Evolutionary conservation across 2,329 filamentous ascomycete genomes (phyloP).

Genomic region (Teratosphaeria nubilosa): DNA sequence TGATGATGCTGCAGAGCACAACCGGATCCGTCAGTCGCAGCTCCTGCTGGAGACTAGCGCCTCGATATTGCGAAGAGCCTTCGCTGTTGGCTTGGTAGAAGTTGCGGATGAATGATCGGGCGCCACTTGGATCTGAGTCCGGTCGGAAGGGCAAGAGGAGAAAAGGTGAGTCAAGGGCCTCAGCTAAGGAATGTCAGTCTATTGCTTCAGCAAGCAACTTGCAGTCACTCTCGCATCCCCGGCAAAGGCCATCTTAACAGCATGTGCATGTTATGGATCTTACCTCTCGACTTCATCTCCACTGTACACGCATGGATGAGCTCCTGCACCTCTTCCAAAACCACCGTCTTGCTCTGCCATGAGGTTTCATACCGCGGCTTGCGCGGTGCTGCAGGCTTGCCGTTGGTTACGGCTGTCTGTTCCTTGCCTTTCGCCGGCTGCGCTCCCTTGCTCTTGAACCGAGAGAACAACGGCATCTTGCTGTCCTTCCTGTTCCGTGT

Average conservation of each 20-base stretch:
- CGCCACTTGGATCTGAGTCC: slow-evolving; percentile 80
- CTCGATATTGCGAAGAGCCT: slow-evolving; percentile 47
- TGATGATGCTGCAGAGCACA: slow-evolving; percentile 87
- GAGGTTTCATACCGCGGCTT: slow-evolving; percentile 78
- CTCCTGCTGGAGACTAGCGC: slow-evolving; percentile 69
- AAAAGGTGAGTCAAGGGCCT: slow-evolving; percentile 84
- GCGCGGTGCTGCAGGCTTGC: slow-evolving; percentile 39
- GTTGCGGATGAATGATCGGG: slow-evolving; percentile 83
- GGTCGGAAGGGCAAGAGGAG: slow-evolving; percentile 89
- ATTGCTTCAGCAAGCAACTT: neutral
- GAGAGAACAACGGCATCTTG: slow-evolving; percentile 49
- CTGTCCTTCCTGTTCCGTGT: neutral
- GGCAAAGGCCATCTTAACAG: neutral
- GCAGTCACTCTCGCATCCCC: neutral
- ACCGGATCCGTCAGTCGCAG: slow-evolving; percentile 87
- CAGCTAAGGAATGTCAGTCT: slow-evolving; percentile 15
- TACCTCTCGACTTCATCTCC: slow-evolving; percentile 92
- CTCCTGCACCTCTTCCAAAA: slow-evolving; percentile 84
- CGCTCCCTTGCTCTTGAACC: slow-evolving; percentile 65
- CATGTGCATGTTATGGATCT: slow-evolving; percentile 17
- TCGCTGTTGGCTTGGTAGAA: slow-evolving; percentile 68
- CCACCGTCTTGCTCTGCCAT: slow-evolving; percentile 71
- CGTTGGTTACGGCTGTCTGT: slow-evolving; percentile 12
- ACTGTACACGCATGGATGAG: slow-evolving; percentile 73
- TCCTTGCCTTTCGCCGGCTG: slow-evolving; percentile 52